Evolutionary conservation across 192 early-diverging fungal genomes (phyloP).

Genomic region (Umbelopsis sp.): DNA sequence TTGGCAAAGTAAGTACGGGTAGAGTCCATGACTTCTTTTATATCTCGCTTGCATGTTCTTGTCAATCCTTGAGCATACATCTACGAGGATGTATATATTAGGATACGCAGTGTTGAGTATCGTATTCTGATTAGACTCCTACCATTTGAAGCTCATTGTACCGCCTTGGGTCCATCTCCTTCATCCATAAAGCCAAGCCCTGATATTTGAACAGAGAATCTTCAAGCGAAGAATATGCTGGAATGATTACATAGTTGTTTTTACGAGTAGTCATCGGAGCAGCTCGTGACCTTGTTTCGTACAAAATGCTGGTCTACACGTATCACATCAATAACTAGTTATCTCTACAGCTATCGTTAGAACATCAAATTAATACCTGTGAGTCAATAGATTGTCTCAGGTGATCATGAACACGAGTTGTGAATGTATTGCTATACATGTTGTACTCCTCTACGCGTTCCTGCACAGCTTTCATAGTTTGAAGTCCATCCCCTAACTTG

Average conservation of each 20-base stretch:
- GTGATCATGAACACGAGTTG: conserved; percentile 62
- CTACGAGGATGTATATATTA: conserved; percentile 17
- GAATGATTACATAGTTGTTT: conserved; percentile 48
- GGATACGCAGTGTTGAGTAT: not conserved
- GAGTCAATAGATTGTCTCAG: conserved; percentile 67
- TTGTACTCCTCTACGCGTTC: conserved; percentile 71
- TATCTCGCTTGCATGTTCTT: conserved; percentile 51
- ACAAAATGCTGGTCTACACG: conserved; percentile 47
- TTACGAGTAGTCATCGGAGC: conserved; percentile 30
- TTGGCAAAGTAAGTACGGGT: conserved; percentile 40
- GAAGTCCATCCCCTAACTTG: conserved; percentile 55
- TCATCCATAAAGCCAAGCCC: conserved; percentile 72
- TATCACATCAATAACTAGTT: not conserved
- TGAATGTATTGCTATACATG: conserved; percentile 66
- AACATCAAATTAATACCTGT: conserved; percentile 42
- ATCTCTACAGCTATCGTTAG: not conserved
- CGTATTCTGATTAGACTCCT: conserved; percentile 2
- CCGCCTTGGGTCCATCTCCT: conserved; percentile 69
- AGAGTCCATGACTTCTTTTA: conserved; percentile 56
- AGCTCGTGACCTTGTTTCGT: conserved; percentile 52
- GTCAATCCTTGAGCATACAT: conserved; percentile 59
- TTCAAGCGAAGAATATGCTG: conserved; percentile 63
- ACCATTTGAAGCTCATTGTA: conserved; percentile 76
- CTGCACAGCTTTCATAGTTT: conserved; percentile 57
- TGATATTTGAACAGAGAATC: conserved; percentile 66